Evolutionary conservation across 805 yeast species (phyloP).

Genomic region (Saturnispora diversa): DNA sequence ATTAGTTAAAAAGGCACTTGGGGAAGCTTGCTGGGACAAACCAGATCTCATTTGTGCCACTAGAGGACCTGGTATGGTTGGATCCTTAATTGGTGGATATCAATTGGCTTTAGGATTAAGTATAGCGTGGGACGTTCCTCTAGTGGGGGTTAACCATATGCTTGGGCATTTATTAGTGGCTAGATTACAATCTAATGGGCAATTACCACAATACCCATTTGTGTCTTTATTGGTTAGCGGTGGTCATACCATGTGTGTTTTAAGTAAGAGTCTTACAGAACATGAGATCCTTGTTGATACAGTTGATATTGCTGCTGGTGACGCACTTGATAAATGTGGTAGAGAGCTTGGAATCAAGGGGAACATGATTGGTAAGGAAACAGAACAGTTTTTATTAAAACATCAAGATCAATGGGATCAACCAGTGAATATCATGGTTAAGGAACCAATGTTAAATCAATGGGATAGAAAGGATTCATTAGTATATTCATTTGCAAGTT

Average conservation of each 20-base stretch:
- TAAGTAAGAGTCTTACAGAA: constrained; percentile 47
- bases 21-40: constrained; percentile 27
- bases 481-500: constrained; percentile 74
- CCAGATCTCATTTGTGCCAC: constrained; percentile 85
- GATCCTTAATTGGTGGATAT: constrained; percentile 73
- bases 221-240: constrained; percentile 79
- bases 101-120: constrained; percentile 82
- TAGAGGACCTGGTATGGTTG: constrained; percentile 95
- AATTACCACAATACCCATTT: constrained; percentile 52
- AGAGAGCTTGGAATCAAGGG: constrained; percentile 75
- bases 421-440: constrained; percentile 24
- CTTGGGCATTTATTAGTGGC: constrained; percentile 79
- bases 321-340: constrained; percentile 88
- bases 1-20: constrained; percentile 40
- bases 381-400: constrained; percentile 48
- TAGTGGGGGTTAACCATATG: constrained; percentile 95
- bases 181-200: constrained; percentile 38
- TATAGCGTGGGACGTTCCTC: constrained; percentile 67
- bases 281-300: constrained; percentile 74
- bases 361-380: constrained; percentile 76
- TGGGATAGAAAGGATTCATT: constrained; percentile 37
- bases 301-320: constrained; percentile 86
- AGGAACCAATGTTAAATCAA: constrained; percentile 47
- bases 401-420: constrained; percentile 28
- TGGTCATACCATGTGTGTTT: constrained; percentile 87